phyloP scores from a whole-genome alignment of 768 basidiomycete species.

The Gelatoporia subvermispora region DNA sequence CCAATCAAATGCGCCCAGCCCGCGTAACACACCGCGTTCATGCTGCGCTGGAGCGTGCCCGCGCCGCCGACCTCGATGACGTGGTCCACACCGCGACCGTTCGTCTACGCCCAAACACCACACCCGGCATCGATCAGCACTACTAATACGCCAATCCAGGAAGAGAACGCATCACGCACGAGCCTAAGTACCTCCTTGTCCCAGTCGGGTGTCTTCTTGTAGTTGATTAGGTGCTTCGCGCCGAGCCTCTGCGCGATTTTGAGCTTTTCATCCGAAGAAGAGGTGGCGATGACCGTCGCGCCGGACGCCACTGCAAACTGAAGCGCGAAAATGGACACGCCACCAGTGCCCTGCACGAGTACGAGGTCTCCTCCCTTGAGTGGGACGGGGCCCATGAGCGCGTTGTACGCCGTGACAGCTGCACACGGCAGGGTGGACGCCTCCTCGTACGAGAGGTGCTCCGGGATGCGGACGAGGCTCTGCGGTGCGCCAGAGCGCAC shows the following conservation, averaged over 20 bases:
- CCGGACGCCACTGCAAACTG: slow-evolving; percentile 61
- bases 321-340: slow-evolving; percentile 51
- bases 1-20: slow-evolving; percentile 50
- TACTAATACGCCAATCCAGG: background rate
- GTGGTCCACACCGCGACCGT: slow-evolving; percentile 28
- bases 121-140: background rate
- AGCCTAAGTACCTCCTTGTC: slow-evolving; percentile 44
- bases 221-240: slow-evolving; percentile 58
- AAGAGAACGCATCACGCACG: slow-evolving; percentile 28
- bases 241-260: slow-evolving; percentile 46
- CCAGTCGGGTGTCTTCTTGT: slow-evolving; percentile 53
- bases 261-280: slow-evolving; percentile 62
- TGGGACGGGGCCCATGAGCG: slow-evolving; percentile 42
- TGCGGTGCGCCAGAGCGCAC: slow-evolving; percentile 9
- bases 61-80: slow-evolving; percentile 49
- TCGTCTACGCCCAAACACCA: slow-evolving; percentile 18
- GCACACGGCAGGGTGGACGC: slow-evolving; percentile 54
- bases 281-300: slow-evolving; percentile 60
- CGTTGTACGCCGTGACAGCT: slow-evolving; percentile 50
- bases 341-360: slow-evolving; percentile 49
- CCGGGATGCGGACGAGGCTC: slow-evolving; percentile 46
- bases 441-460: slow-evolving; percentile 54
- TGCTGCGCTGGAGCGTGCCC: slow-evolving; percentile 42
- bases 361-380: slow-evolving; percentile 56
- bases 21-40: slow-evolving; percentile 33